These are phyloP conservation scores for Diaporthe longicolla DNA, from an alignment of 2,329 filamentous ascomycete species.

Conservation along the genomic window DNA sequence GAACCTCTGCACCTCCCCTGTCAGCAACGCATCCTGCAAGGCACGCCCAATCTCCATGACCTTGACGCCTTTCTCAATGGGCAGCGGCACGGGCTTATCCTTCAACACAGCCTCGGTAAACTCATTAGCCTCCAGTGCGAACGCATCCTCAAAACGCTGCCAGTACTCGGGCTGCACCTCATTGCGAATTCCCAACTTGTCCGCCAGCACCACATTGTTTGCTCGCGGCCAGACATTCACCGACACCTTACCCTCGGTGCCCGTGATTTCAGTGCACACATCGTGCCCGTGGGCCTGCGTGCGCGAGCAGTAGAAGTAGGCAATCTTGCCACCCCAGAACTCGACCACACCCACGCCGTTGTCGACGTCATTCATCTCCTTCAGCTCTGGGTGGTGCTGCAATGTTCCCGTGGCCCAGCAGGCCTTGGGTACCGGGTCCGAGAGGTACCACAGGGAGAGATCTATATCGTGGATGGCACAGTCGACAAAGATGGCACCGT, in stretches of 20 bases:
- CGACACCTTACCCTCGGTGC: slow-evolving; percentile 73
- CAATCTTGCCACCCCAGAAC: slow-evolving; percentile 74
- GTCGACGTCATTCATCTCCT: slow-evolving; percentile 71
- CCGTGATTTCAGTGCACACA: slow-evolving; percentile 77
- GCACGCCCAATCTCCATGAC: slow-evolving; percentile 73
- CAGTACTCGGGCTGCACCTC: slow-evolving; percentile 75
- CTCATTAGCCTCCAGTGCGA: slow-evolving; percentile 74
- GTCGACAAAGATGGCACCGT: slow-evolving; percentile 79
- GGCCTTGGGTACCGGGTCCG: slow-evolving; percentile 66
- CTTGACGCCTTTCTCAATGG: slow-evolving; percentile 69
- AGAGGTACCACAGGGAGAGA: slow-evolving; percentile 75
- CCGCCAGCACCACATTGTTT: slow-evolving; percentile 66
- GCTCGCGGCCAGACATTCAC: slow-evolving; percentile 69
- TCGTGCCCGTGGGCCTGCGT: slow-evolving; percentile 80
- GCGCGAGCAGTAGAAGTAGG: slow-evolving; percentile 73
- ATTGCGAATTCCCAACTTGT: slow-evolving; percentile 62
- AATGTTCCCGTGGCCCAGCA: slow-evolving; percentile 70
- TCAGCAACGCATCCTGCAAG: slow-evolving; percentile 62
- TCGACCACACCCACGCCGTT: slow-evolving; percentile 77
- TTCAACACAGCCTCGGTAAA: slow-evolving; percentile 73
- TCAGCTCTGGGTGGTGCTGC: slow-evolving; percentile 70
- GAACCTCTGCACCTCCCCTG: neutral
- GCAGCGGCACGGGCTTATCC: slow-evolving; percentile 67
- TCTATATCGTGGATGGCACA: slow-evolving; percentile 80
- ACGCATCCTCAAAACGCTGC: slow-evolving; percentile 73